Conservation (phyloP, 768 basidiomycete species). For the Phlegmacium glaucopus region DNA sequence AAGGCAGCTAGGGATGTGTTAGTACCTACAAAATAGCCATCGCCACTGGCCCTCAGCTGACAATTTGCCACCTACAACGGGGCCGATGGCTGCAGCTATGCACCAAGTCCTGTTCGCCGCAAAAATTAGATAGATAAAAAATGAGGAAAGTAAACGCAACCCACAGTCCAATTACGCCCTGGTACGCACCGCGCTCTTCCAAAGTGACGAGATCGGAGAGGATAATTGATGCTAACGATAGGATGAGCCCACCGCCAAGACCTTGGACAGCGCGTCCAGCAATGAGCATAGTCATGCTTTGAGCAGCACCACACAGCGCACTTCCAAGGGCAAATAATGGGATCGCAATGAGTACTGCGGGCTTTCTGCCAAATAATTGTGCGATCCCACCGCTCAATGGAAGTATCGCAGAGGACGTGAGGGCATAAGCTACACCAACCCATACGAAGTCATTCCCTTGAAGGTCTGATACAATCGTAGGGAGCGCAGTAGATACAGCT, state of each 20-base stretch:
- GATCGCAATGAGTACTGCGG: slow-evolving; percentile 27
- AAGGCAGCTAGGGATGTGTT: background rate
- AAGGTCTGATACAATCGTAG: slow-evolving; percentile 37
- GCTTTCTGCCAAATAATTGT: slow-evolving; percentile 37
- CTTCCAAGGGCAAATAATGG: slow-evolving; percentile 38
- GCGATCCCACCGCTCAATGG: slow-evolving; percentile 37
- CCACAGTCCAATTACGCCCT: slow-evolving; percentile 34
- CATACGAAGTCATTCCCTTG: slow-evolving; percentile 38
- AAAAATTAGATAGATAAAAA: background rate
- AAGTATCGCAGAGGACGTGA: slow-evolving; percentile 38
- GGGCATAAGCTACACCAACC: slow-evolving; percentile 42
- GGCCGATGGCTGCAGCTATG: slow-evolving; percentile 31
- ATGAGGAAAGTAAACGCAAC: background rate
- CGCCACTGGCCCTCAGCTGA: slow-evolving; percentile 32
- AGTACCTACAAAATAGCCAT: slow-evolving; percentile 36
- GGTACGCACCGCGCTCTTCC: slow-evolving; percentile 37
- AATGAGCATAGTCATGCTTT: slow-evolving; percentile 38
- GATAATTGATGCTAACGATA: slow-evolving; percentile 37
- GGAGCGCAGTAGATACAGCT: slow-evolving; percentile 30
- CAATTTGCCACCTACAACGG: slow-evolving; percentile 33
- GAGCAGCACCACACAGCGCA: slow-evolving; percentile 39
- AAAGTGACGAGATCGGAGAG: slow-evolving; percentile 45
- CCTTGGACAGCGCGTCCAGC: slow-evolving; percentile 39
- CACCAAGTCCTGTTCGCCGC: slow-evolving; percentile 31
- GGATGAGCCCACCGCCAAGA: slow-evolving; percentile 37